Base-by-base conservation (phyloP, 257 asterid species). In the Nicotiana attenuata region DNA sequence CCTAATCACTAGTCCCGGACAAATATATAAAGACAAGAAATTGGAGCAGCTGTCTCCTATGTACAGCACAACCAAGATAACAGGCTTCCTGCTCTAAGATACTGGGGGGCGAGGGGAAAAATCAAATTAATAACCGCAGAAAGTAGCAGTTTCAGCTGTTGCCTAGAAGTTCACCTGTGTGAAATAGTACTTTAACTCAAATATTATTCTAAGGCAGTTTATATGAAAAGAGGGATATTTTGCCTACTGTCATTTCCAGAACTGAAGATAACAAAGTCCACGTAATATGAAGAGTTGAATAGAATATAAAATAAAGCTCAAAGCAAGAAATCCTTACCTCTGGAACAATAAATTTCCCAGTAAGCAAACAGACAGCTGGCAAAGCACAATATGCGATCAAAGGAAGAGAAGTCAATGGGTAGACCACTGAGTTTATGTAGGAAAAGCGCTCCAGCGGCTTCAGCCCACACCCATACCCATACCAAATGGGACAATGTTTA, bases 401-500 rank as follows among this genome's bases (percentile, higher is more conserved):
- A 7, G 99, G 99, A 82, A 96, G n/a, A 10, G 98, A 95, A 26
- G 98, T 95, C 85, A 92, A 88, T 4, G 99, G 99, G 87, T 95
- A 95, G 67, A 95, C 94, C 8, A 95, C 97, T 0, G 99, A 95
- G 92, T 90, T 92, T 84, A 95, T 91, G 85, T 94, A 96, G 0
- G 99, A 96, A 83, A 93, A 96, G 16, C 99, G 89, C 92, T 96
- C 99, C 85, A 96, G 88, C 1, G 98, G 97, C 84, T 96, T 96
- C 87, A 96, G 89, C 38, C 99, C 99, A 82, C 98, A 92, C 6
- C 99, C 97, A 55, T 92, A 96, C 55, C 99, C 99, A 59, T 96
- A 96, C 99, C 99, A 96, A 80, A 96, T 91, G 5, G 99, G 99
- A 83, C 99, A 96, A 80, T 96, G 99, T 77, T 93, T 91, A 85